Evolutionary conservation across 2,329 filamentous ascomycete genomes (phyloP).

Genomic region (Colletotrichum tropicicola): DNA sequence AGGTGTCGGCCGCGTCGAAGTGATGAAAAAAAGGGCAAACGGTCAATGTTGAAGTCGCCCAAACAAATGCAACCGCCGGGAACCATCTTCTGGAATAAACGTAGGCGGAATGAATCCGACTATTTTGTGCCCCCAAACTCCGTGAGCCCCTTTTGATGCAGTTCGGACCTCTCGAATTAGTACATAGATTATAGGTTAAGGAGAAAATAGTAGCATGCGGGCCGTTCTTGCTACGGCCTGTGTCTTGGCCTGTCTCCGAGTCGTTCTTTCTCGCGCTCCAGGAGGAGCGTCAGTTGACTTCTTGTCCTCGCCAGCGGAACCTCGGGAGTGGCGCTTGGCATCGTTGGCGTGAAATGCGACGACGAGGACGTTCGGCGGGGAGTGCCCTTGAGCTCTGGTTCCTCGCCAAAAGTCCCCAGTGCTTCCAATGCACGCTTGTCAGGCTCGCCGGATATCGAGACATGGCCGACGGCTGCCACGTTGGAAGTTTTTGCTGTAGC

Average conservation of each 20-base stretch:
- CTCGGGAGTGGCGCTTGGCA: constrained; percentile 52
- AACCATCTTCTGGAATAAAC: constrained; percentile 3
- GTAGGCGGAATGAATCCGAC: background rate
- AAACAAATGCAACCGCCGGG: background rate
- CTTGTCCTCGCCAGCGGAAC: constrained; percentile 66
- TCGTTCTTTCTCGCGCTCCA: constrained; percentile 59
- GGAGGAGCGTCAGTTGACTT: constrained; percentile 66
- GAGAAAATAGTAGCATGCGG: background rate
- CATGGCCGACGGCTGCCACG: constrained; percentile 26
- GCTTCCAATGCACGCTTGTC: constrained; percentile 35
- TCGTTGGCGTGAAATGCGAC: constrained; percentile 57
- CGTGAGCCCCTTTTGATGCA: constrained; percentile 27
- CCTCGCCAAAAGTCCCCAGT: constrained; percentile 22
- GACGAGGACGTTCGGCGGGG: constrained; percentile 37
- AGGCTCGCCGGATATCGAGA: constrained; percentile 25
- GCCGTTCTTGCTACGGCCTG: background rate
- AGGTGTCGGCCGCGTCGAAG: background rate
- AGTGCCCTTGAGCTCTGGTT: background rate
- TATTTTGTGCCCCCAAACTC: constrained; percentile 24
- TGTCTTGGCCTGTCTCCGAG: constrained; percentile 22
- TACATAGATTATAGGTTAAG: constrained; percentile 27
- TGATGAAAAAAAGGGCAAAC: background rate
- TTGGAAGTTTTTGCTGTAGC: constrained; percentile 25
- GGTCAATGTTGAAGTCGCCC: background rate
- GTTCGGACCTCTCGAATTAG: constrained; percentile 21